Percentiles rank a stretch among this genome's conserved stretches.
phyloP scores from a whole-genome alignment of 2,329 filamentous ascomycete species.

The Fusarium metavorans region DNA sequence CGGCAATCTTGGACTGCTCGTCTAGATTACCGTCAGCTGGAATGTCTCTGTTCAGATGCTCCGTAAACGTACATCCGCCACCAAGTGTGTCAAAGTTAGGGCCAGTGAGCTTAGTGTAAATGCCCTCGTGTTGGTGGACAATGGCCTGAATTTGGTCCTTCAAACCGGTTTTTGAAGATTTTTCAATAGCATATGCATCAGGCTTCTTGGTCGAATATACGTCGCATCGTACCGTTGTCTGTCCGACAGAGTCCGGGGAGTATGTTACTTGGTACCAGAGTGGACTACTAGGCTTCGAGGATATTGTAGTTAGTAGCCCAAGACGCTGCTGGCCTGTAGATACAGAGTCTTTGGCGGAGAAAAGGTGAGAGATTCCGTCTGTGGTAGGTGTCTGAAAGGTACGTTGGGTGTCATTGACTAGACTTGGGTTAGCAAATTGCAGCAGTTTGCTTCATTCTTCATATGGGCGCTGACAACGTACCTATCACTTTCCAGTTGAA shows the following conservation, averaged over 20 bases:
- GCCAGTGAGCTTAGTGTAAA: not conserved
- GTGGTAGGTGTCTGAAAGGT: not conserved
- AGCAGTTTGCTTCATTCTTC: not conserved
- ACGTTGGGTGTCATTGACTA: not conserved
- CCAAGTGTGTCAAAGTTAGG: not conserved
- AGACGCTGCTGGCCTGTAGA: not conserved
- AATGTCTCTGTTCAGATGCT: not conserved
- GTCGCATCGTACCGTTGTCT: conserved; percentile 21
- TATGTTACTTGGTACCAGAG: conserved; percentile 26
- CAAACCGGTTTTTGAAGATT: not conserved
- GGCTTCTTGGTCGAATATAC: conserved; percentile 11
- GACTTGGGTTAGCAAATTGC: not conserved
- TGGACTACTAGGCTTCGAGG: not conserved
- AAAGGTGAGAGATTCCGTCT: not conserved
- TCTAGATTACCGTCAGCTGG: not conserved
- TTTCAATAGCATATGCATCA: not conserved
- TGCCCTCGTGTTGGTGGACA: not conserved
- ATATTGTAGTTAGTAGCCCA: not conserved
- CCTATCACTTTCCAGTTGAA: not conserved
- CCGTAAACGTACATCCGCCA: not conserved
- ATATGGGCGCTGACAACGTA: not conserved
- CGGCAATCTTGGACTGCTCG: not conserved
- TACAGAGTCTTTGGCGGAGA: not conserved
- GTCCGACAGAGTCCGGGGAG: conserved; percentile 11
- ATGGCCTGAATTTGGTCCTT: not conserved